Conservation (phyloP, 176 grass and related monocot species). For the Cenchrus fungigraminus region DNA sequence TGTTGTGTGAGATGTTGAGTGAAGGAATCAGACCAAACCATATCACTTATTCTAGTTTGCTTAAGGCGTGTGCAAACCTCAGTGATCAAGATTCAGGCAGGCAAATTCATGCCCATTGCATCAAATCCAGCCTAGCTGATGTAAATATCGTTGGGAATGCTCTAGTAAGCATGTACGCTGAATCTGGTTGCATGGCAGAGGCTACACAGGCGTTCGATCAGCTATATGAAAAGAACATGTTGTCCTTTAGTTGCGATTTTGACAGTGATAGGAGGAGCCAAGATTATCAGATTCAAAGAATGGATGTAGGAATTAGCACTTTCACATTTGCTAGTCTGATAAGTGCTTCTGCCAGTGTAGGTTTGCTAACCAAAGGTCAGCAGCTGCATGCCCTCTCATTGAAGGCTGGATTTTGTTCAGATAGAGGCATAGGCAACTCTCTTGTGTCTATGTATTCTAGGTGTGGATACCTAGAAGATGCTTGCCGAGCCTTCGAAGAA, state of each 20-base stretch:
- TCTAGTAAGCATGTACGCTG: conserved; percentile 75
- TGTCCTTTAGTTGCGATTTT: conserved; percentile 44
- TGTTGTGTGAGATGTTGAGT: conserved; percentile 60
- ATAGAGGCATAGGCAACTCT: conserved; percentile 67
- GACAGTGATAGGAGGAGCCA: conserved; percentile 42
- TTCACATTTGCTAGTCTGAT: conserved; percentile 87
- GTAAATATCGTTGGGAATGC: conserved; percentile 78
- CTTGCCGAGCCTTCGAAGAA: conserved; percentile 60
- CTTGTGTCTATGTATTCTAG: conserved; percentile 95
- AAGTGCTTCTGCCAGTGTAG: conserved; percentile 75
- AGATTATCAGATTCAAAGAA: conserved; percentile 49
- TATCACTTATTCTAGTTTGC: conserved; percentile 73
- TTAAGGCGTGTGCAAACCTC: conserved; percentile 77
- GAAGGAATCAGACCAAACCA: conserved; percentile 69
- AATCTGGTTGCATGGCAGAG: conserved; percentile 73
- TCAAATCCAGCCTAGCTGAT: conserved; percentile 54
- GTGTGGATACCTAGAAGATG: conserved; percentile 77
- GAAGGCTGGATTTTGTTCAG: conserved; percentile 68
- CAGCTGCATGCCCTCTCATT: conserved; percentile 76
- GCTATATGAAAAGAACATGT: conserved; percentile 66
- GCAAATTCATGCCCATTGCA: conserved; percentile 67
- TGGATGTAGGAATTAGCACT: conserved; percentile 56
- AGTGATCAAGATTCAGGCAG: conserved; percentile 55
- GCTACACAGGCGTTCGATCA: conserved; percentile 57
- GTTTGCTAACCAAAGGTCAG: conserved; percentile 73